Evolutionary conservation across 495 filamentous ascomycete species (phyloP).

Genomic region (Poronia punctata): DNA sequence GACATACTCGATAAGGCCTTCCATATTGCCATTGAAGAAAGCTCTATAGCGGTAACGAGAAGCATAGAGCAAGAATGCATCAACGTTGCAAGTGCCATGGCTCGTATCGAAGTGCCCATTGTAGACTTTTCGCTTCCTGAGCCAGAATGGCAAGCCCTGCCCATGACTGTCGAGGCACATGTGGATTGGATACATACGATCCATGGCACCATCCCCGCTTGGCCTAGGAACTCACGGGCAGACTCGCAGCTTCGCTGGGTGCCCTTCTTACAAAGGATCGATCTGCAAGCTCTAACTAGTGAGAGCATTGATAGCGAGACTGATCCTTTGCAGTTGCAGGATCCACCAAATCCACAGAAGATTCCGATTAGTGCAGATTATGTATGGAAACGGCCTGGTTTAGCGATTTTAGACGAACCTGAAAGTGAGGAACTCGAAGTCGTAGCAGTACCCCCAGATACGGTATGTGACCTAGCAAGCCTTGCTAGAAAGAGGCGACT

Average conservation of each 20-base stretch:
- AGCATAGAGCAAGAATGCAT: constrained; percentile 56
- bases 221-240: constrained; percentile 33
- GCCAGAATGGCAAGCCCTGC: constrained; percentile 47
- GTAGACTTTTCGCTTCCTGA: constrained; percentile 54
- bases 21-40: constrained; percentile 36
- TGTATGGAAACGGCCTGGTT: constrained; percentile 45
- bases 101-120: constrained; percentile 49
- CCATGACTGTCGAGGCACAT: constrained; percentile 16
- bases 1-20: constrained; percentile 34
- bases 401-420: constrained; percentile 43
- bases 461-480: constrained; percentile 4
- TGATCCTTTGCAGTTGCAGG: constrained; percentile 19
- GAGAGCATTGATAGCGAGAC: constrained; percentile 28
- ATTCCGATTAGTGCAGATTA: constrained; percentile 33
- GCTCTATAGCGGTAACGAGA: constrained; percentile 33
- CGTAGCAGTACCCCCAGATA: constrained; percentile 14
- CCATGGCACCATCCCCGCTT: constrained; percentile 26
- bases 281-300: constrained; percentile 17
- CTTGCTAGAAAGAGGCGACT: constrained; percentile 17
- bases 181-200: constrained; percentile 26
- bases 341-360: constrained; percentile 9
- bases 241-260: constrained; percentile 43
- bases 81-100: constrained; percentile 48
- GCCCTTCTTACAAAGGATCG: constrained; percentile 34
- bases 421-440: constrained; percentile 43